These are phyloP conservation scores for Citrus mangshanensis DNA, from an alignment of 345 rosid genomes.

Conservation along the genomic window DNA sequence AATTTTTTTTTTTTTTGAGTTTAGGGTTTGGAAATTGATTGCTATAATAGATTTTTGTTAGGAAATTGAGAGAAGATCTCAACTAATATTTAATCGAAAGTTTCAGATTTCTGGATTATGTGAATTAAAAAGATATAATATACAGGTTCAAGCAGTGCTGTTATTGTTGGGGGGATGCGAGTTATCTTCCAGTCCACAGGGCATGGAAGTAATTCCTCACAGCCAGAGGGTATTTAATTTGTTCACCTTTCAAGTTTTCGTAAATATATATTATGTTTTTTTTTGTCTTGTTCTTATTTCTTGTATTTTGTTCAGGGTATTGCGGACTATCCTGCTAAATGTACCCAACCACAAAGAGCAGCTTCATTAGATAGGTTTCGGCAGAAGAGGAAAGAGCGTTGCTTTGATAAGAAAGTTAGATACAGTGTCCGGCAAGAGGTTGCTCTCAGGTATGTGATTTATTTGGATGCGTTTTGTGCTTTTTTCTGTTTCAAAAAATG, in stretches of 20 bases:
- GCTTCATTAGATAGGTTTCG: conserved; percentile 86
- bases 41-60: background rate
- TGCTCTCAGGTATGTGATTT: conserved; percentile 65
- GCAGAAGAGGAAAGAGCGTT: conserved; percentile 89
- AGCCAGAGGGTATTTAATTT: conserved; percentile 50
- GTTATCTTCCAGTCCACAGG: conserved; percentile 54
- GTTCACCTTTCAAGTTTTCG: background rate
- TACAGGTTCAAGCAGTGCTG: conserved; percentile 78
- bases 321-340: conserved; percentile 56
- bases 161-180: conserved; percentile 78
- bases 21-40: background rate
- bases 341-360: conserved; percentile 79
- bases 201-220: conserved; percentile 52
- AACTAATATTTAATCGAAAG: background rate
- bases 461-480: background rate
- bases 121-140: background rate
- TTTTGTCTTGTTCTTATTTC: conserved; percentile 1
- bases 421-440: conserved; percentile 97
- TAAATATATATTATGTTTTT: background rate
- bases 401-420: conserved; percentile 93
- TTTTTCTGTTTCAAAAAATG: background rate
- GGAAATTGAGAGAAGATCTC: background rate
- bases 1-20: background rate
- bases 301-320: conserved; percentile 38
- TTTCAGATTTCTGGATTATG: background rate